phyloP scores from a whole-genome alignment of 768 basidiomycete species.

The Mrakia gelida region DNA sequence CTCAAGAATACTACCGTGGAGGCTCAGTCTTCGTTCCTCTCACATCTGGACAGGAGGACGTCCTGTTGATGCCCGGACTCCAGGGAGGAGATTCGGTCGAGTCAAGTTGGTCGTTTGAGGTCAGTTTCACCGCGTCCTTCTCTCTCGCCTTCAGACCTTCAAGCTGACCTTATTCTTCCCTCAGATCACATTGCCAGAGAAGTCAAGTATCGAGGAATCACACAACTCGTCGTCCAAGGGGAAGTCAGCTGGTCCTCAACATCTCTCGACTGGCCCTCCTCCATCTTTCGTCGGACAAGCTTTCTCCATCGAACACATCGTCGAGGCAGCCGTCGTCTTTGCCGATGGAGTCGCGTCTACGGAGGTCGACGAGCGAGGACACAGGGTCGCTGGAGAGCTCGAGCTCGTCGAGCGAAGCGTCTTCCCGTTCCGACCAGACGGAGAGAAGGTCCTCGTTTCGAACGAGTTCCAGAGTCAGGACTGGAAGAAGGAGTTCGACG shows the following conservation, averaged over 20 bases:
- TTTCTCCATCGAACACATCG: constrained; percentile 2
- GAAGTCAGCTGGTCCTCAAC: not conserved
- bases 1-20: constrained; percentile 4
- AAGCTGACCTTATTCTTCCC: not conserved
- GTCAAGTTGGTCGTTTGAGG: constrained; percentile 13
- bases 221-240: constrained; percentile 7
- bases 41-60: constrained; percentile 17
- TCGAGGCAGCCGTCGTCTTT: constrained; percentile 24
- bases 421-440: constrained; percentile 1
- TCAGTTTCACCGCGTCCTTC: not conserved
- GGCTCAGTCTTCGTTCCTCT: constrained; percentile 10
- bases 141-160: not conserved
- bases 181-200: constrained; percentile 28
- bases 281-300: constrained; percentile 4
- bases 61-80: constrained; percentile 18
- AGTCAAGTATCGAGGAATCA: constrained; percentile 7
- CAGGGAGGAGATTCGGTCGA: constrained; percentile 2
- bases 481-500: constrained; percentile 4
- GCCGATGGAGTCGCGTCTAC: not conserved
- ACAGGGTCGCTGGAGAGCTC: constrained; percentile 17
- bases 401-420: constrained; percentile 1
- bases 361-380: constrained; percentile 17
- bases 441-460: constrained; percentile 3
- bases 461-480: not conserved
- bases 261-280: not conserved